phyloP scores from a whole-genome alignment of 2,329 filamentous ascomycete species.

The Chaetomium sp. region DNA sequence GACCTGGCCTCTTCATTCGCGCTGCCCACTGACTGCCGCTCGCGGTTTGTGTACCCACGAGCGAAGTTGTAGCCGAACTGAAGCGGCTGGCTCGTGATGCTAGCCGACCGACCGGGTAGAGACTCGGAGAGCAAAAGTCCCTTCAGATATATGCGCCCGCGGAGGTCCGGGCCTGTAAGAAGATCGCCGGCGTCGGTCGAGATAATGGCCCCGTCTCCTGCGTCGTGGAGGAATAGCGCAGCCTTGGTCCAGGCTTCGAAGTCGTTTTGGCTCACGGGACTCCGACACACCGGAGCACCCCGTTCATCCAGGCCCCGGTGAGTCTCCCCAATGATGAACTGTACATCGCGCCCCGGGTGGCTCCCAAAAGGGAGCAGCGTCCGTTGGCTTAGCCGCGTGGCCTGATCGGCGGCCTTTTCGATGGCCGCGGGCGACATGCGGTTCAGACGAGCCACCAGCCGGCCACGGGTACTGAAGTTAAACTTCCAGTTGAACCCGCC shows the following conservation, averaged over 20 bases:
- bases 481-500: slow-evolving; percentile 28
- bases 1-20: slow-evolving; percentile 16
- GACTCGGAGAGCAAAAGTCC: slow-evolving; percentile 13
- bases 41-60: slow-evolving; percentile 20
- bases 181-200: slow-evolving; percentile 2
- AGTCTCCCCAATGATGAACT: slow-evolving; percentile 22
- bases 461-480: slow-evolving; percentile 24
- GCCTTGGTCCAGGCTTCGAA: slow-evolving; percentile 5
- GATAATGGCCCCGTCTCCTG: neutral
- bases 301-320: slow-evolving; percentile 11
- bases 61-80: slow-evolving; percentile 25
- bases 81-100: slow-evolving; percentile 21
- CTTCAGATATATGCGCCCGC: slow-evolving; percentile 24
- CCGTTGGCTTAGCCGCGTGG: neutral
- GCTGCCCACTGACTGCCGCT: slow-evolving; percentile 18
- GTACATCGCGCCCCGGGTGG: slow-evolving; percentile 15
- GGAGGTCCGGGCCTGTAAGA: slow-evolving; percentile 14
- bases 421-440: slow-evolving; percentile 3
- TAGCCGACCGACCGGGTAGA: slow-evolving; percentile 14
- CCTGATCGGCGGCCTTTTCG: neutral
- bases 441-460: slow-evolving; percentile 18
- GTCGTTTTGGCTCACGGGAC: slow-evolving; percentile 9
- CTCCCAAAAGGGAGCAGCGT: slow-evolving; percentile 14
- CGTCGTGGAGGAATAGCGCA: slow-evolving; percentile 1
- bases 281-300: slow-evolving; percentile 1